Base-by-base conservation (phyloP, 192 early-diverging fungal genomes). In the Radiomyces spectabilis region DNA sequence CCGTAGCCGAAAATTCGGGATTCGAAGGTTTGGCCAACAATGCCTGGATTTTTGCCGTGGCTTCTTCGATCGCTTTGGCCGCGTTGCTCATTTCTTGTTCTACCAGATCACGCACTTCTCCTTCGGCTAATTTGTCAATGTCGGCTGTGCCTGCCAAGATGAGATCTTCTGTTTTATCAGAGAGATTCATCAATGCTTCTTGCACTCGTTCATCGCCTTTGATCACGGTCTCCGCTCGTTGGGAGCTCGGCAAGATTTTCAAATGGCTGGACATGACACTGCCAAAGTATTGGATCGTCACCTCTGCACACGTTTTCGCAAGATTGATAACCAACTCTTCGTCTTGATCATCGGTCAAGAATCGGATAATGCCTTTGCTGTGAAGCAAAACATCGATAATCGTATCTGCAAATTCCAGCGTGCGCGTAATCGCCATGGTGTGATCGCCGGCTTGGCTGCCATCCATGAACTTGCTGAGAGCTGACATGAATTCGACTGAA, bases 1-100 rank as follows among this genome's bases (percentile, higher is more conserved):
- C 82, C 12, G 80, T 72, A 30, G 85, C 81, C 6, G 73, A 80
- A n/a, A 85, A 69, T 10, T 73, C 74, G 26, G 81, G 71, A 57
- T 89, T 81, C 49, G 77, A 81, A 16, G 92, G 91, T 55, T 81
- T 82, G 54, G 74, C 69, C 67, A 93, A 74, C 61, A 98, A 76
- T 8, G 77, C 80, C 69, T 90, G 81, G 55, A 98, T 75, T 21
- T 85, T 79, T 2, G 75, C 74, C 3, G 89, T 84, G 12, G 95
- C 95, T 39, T 91, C 89, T 57, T 92, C 91, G 54, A 98, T 96
- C 4, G 87, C 92, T 37, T 80, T 73, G 9, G 93, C 93, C 0
- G 95, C 95, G 42, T 82, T 82, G 30, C 79, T 66, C 95, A 98
- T 95, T 59, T 92, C 90, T 50, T 85, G 74, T 58, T 98, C 95